A percentile compares a stretch with the other conserved stretches of the same genome.
Conservation (phyloP, 164 flowering plant species). For the Houttuynia cordata region DNA sequence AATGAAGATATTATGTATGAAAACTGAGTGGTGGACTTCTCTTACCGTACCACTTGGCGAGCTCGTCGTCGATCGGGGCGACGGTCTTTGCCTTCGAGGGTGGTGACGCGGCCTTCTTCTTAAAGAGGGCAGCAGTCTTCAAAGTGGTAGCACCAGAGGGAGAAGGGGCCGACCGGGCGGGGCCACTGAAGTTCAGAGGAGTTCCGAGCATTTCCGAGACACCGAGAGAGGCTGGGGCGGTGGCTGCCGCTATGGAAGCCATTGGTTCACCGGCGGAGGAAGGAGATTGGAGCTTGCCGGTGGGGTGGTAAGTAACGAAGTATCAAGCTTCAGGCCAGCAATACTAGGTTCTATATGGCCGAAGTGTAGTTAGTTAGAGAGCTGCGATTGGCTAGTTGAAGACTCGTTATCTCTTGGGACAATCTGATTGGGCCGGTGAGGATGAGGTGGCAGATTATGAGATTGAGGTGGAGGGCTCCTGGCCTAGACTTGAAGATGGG, state of each 20-base stretch:
- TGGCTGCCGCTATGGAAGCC: slow-evolving; percentile 72
- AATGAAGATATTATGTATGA: not conserved
- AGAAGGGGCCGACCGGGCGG: slow-evolving; percentile 33
- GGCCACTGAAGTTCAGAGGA: slow-evolving; percentile 32
- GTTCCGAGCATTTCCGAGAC: slow-evolving; percentile 72
- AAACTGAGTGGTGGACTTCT: not conserved
- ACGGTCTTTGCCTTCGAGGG: slow-evolving; percentile 32
- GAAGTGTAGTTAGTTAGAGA: not conserved
- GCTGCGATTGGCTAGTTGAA: not conserved
- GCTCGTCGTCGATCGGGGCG: slow-evolving; percentile 62
- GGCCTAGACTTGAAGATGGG: not conserved
- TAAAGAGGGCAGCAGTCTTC: slow-evolving; percentile 78
- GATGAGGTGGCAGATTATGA: not conserved
- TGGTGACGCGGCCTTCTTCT: slow-evolving; percentile 68
- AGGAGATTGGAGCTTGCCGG: not conserved
- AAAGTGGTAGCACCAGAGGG: slow-evolving; percentile 35
- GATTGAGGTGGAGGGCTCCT: not conserved
- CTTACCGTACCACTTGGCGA: slow-evolving; percentile 99
- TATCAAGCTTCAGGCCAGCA: not conserved
- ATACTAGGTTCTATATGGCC: too few species aligned
- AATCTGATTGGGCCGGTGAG: not conserved
- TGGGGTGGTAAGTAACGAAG: not conserved
- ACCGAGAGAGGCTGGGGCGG: slow-evolving; percentile 50
- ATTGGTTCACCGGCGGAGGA: slow-evolving; percentile 15
- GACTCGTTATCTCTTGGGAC: not conserved